Base-by-base conservation (phyloP, 345 rosid species). In the Erysimum cheiranthoides region DNA sequence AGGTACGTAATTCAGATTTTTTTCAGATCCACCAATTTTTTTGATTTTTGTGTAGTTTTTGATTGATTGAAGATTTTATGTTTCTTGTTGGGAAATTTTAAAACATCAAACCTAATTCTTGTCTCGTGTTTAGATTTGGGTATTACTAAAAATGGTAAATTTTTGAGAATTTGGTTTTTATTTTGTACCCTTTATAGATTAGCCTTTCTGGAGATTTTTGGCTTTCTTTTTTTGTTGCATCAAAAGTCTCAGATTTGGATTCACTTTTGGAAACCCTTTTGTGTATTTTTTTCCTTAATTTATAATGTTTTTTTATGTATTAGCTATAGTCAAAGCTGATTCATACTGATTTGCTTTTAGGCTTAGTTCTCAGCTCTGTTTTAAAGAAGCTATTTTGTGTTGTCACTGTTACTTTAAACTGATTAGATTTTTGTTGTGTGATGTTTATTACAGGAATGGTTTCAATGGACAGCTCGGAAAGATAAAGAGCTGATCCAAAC, bases 401-500 rank as follows among this genome's bases (percentile, higher is more conserved):
- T 40, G 45, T 58, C 30, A 47, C 32, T 32, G 7, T 17, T 12
- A 12, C 49, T 17, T 42, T 61, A 45, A 34, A 59, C 36, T 47
- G 10, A 71, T 46, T 47, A 65, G 60, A 36, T 54, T 64, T 64
- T 25, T 68, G 30, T 49, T 43, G 30, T n/a, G 10, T 35, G 43
- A 34, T 67, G 28, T 75, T 46, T 27, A 36, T 32, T 35, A 38
- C 66, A 61, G 74, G 68, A 31, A 5, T 31, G 56, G 47, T 52
- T 68, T 69, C 52, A 25, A 68, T 52, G 81, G 79, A 60, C 74
- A 72, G 82, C 73, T 49, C 79, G 46, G 81, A 80, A 72, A 68
- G 68, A 66, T 59, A 66, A 66, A 43, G 10, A 25, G 77, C 81
- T 71, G 77, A 58, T 78, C 61, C 77, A 59, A 39, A 50, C 66